phyloP scores from a whole-genome alignment of 1,284 basidiomycete species.

The Clitocybe nebularis region DNA sequence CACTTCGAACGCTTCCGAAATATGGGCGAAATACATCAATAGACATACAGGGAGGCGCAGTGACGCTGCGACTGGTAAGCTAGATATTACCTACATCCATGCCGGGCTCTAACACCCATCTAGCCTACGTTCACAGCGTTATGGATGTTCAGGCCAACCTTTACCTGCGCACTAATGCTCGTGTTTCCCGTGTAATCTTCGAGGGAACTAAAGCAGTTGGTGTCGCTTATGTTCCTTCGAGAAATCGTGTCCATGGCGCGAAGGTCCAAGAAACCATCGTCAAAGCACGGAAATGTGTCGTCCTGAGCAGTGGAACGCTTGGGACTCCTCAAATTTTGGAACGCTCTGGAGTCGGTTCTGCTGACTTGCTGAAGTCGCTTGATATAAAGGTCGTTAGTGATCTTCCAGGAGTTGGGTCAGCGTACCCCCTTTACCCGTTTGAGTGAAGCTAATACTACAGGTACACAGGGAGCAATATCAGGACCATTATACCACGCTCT shows the following conservation, averaged over 20 bases:
- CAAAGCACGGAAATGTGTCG: conserved; percentile 60
- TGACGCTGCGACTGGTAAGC: conserved; percentile 61
- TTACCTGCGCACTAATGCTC: conserved; percentile 56
- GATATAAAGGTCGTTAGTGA: conserved; percentile 63
- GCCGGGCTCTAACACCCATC: conserved; percentile 2
- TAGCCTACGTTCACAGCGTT: conserved; percentile 68
- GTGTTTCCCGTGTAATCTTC: conserved; percentile 67
- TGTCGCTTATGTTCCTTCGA: conserved; percentile 62
- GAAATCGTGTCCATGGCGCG: conserved; percentile 53
- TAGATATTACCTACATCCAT: neutral
- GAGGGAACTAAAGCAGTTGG: conserved; percentile 70
- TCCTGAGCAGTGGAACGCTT: conserved; percentile 62
- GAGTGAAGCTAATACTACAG: neutral
- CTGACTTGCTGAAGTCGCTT: conserved; percentile 49
- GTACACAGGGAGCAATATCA: conserved; percentile 60
- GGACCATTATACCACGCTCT: conserved; percentile 70
- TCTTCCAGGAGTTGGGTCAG: conserved; percentile 66
- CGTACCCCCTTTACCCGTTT: conserved; percentile 10
- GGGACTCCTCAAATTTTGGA: conserved; percentile 72
- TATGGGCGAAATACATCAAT: conserved; percentile 78
- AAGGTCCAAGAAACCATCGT: conserved; percentile 57
- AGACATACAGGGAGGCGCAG: conserved; percentile 67
- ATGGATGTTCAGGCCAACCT: conserved; percentile 66
- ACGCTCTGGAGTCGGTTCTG: conserved; percentile 63
- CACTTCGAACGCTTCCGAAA: conserved; percentile 63